Base-by-base conservation (phyloP, 2,329 filamentous ascomycete species). In the Parastagonospora nodorum region DNA sequence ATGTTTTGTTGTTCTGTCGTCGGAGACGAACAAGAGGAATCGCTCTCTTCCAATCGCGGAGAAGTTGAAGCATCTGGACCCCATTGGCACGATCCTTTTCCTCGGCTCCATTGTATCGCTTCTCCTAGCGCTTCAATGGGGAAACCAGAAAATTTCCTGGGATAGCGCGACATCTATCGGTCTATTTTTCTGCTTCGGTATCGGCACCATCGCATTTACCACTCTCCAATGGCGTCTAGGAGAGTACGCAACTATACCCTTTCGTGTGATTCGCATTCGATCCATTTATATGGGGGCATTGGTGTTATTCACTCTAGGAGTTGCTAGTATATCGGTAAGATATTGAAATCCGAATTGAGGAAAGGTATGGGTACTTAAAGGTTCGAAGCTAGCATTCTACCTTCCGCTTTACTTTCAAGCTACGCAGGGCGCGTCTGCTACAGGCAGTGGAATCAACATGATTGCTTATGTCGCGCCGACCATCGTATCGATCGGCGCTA, bases 51-150 rank as follows among this genome's bases (percentile, higher is more conserved):
- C 51, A 1, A n/a, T 50, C 15, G 8, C 11, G 14, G 12, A 39
- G 5, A 46, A 46, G 27, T 6, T 54, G 7, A 44, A 37, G 24
- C 38, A 54, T 10, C 29, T 54, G 4, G 51, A 53, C 24, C 11
- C 15, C 4, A n/a, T 44, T 11, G 79, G 80, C 2, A 68, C 69
- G 0, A 56, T 70, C 16, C 53, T 77, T 31, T 58, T 79, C 24
- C 67, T 79, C 47, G 71, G 63, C 4, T 64, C 67, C 11, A 58
- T 74, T 32, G 40, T 75, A 31, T 77, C 69, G 53, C 71, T 77
- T 29, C 56, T 80, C 8, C 66, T 80, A 2, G 76, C 74, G 1
- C 64, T 82, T 8, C 77, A 81, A 55, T 78, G 72, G 67, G 78
- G 77, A 2, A 67, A 68, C 12, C 48, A 57, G 2, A 58, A 54